Evolutionary conservation across 78 protist species (phyloP), one percentile per base, ranked within the genome.

Genomic region (Thecamonas trahens): DNA sequence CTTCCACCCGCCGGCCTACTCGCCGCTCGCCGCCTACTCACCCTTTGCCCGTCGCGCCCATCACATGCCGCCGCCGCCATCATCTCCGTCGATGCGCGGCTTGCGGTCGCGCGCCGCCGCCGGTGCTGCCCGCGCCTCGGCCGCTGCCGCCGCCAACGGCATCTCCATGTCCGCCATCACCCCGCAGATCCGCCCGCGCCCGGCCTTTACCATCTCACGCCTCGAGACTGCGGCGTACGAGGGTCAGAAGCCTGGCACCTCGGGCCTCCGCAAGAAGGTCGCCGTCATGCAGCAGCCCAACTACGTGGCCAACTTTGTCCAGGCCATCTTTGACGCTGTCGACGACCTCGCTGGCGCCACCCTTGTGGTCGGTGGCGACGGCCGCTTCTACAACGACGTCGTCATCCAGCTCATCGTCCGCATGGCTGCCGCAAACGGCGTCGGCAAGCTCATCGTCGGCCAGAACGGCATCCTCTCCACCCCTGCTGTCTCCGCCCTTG

Each of bases 301-400:
- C 62, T 95, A 91, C 65, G 73, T 91, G 22, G 87, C 73, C 39
- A 96, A 96, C 88, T 96, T 90, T 70, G 87, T 94, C 32, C 96
- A 94, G 70, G 17, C 82, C 44, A 11, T 66, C 35, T 76, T 84
- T 70, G 67, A 79, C n/a, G 53, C 88, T 15, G 67, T 84, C 20
- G 20, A 2, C n/a, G 59, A 22, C 3, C 26, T 70, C 40, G 69
- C 28, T 4, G 95, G 90, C 57, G 37, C 70, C 38, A 75, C 86
- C 2, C 62, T 95, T n/a, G 94, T 91, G 5, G 84, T 92, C 22
- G 90, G 93, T 28, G 99, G 99, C 28, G 99, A 96, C 53, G 99
- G 99, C 20, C 70, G 99, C 24, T 95, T 47, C 84, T 77, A 7
- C 61, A 72, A 79, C 70, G 61, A 44, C 28, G 83, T 73, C 31